A percentile compares a stretch with the other conserved stretches of the same genome.
Conservation (phyloP, 306 rosid genomes). For the Acacia melanoxylon region DNA sequence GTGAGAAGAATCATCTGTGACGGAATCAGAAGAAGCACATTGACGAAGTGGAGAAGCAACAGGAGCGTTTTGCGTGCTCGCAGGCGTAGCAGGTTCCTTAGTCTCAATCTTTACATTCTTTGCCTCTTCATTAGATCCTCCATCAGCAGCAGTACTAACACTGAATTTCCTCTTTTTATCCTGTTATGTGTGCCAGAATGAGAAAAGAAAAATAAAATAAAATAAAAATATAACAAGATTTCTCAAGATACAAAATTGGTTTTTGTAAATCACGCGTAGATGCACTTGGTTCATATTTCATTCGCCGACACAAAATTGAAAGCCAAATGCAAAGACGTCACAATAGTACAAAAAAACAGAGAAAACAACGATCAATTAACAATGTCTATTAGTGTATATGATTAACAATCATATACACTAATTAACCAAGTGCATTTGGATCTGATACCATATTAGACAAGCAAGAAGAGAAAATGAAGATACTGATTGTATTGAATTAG, state of each 20-base stretch:
- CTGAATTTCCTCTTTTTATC: slow-evolving; percentile 90
- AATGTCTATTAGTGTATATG: neutral
- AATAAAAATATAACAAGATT: neutral
- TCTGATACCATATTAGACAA: no score
- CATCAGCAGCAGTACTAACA: slow-evolving; percentile 50
- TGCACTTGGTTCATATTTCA: neutral
- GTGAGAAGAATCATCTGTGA: slow-evolving; percentile 38
- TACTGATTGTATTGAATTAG: no score
- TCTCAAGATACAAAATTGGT: neutral
- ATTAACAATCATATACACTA: no score
- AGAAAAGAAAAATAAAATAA: slow-evolving; percentile 11
- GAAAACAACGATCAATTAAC: neutral
- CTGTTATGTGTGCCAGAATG: slow-evolving; percentile 36
- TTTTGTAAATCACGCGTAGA: neutral
- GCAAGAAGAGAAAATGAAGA: no score
- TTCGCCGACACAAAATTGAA: neutral
- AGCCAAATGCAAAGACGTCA: no score
- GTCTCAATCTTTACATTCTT: slow-evolving; percentile 47
- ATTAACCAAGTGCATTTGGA: no score
- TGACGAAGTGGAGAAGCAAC: slow-evolving; percentile 18
- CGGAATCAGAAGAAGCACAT: slow-evolving; percentile 32
- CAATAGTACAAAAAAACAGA: neutral
- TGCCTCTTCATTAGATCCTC: slow-evolving; percentile 45
- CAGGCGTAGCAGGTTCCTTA: slow-evolving; percentile 24
- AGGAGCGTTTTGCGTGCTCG: slow-evolving; percentile 21